Base-by-base conservation (phyloP, 257 asterid species). In the Solanum bukasovii region DNA sequence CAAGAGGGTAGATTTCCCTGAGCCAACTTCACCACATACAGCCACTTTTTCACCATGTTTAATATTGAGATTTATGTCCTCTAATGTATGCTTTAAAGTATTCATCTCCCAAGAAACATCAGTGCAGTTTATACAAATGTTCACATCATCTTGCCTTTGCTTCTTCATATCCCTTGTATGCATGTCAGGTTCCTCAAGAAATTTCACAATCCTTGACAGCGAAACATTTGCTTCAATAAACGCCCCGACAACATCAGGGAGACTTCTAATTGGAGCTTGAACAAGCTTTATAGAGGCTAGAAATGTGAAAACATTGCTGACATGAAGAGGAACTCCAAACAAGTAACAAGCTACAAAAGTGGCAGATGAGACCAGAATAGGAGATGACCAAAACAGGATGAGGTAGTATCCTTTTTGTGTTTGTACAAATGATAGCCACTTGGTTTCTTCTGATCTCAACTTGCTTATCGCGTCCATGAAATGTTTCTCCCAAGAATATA, bases 1-100 rank as follows among this genome's bases (percentile, higher is more conserved):
- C 83, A 96, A 91, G 74, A 96, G 92, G 37, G 98, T 94, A 7
- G 99, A 96, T 91, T 96, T 96, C 35, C 99, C 99, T 1, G 98
- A 96, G 59, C 98, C 99, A 31, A 96, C 99, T 89, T 94, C 98
- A 82, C 99, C 99, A 87, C 99, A 96, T 44, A 96, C 92, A 11
- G 98, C 99, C 61, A 95, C 90, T 95, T 96, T 96, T 20, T 93
- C 94, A 27, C 99, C 98, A 34, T 56, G 63, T 75, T 88, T 89
- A 29, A 93, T 94, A 33, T 89, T 89, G 87, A 96, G 88, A 87
- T 78, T 85, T 52, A 94, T 87, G 75, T 93, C 90, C 31, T 87
- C 71, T 4, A 95, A 92, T 0, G 95, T 90, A 3, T 95, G 94
- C 89, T 93, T 93, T 73, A 16, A 85, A 0, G 91, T 49, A 90